These are phyloP conservation scores for Rhamnella rubrinervis DNA, from an alignment of 331 rosid species.

Conservation along the genomic window DNA sequence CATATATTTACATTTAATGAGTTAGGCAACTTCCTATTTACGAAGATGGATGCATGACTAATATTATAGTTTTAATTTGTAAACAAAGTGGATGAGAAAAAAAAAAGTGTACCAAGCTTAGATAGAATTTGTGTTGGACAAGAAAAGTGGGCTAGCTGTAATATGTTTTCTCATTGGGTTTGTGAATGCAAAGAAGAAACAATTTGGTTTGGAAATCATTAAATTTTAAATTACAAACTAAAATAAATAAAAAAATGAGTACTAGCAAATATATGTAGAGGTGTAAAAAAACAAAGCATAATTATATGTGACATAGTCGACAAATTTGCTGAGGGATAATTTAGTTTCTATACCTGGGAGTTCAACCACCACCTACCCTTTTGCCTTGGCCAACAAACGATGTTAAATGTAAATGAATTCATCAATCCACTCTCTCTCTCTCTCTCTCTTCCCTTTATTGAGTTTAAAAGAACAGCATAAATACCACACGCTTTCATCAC, in stretches of 20 bases:
- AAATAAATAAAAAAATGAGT: too few species aligned
- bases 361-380: constrained; percentile 61
- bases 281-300: not conserved
- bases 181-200: too few species aligned
- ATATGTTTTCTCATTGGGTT: not conserved
- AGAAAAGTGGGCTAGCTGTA: constrained; percentile 9
- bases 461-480: constrained; percentile 23
- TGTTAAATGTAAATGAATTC: constrained; percentile 49
- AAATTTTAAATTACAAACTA: too few species aligned
- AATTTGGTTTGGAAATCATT: not conserved
- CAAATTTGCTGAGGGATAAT: constrained; percentile 16
- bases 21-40: constrained; percentile 19
- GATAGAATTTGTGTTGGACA: constrained; percentile 12
- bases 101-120: not conserved
- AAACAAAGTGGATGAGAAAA: constrained; percentile 31
- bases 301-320: constrained; percentile 1
- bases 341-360: constrained; percentile 33
- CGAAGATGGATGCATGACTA: too few species aligned
- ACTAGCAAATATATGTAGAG: not conserved
- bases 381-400: constrained; percentile 40
- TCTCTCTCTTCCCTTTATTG: constrained; percentile 7
- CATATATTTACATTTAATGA: too few species aligned
- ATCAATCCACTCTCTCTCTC: constrained; percentile 33
- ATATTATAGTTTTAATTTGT: not conserved
- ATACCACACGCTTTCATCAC: constrained; percentile 23